phyloP scores from a whole-genome alignment of 2,329 filamentous ascomycete genomes.

The Aspergillus caelatus region DNA sequence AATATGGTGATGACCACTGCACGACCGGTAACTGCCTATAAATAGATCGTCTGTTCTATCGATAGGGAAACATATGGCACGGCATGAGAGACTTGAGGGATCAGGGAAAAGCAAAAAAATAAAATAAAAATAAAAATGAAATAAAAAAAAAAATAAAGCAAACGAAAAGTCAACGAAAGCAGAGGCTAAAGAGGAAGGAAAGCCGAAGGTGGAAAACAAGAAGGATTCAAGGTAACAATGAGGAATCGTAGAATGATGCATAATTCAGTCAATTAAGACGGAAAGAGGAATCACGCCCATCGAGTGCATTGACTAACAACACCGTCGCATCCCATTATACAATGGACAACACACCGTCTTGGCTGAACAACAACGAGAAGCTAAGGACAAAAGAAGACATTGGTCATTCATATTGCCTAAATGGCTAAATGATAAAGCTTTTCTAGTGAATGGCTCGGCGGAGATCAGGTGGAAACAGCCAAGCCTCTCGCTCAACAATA shows the following conservation, averaged over 20 bases:
- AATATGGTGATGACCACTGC: too few relatives aligned
- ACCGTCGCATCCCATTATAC: background rate
- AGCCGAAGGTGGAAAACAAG: background rate
- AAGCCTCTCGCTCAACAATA: background rate
- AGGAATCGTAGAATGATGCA: background rate
- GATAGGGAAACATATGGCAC: background rate
- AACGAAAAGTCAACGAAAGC: background rate
- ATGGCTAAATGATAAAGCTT: background rate
- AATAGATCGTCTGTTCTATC: accelerated
- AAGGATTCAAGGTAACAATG: background rate
- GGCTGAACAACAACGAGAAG: background rate
- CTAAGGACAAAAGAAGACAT: background rate
- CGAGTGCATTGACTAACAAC: background rate
- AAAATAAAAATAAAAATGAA: too few relatives aligned
- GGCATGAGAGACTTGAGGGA: too few relatives aligned
- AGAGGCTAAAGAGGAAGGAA: background rate
- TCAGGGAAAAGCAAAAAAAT: too few relatives aligned
- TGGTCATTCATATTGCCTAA: background rate
- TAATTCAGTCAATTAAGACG: background rate
- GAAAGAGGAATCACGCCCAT: background rate
- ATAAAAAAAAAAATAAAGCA: too few relatives aligned
- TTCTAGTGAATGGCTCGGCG: background rate
- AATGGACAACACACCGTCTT: background rate
- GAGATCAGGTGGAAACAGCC: background rate
- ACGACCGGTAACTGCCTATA: too few relatives aligned